Evolutionary conservation across 1,139 yeast species (phyloP).

Genomic region (Debaryomyces psychrophilus): DNA sequence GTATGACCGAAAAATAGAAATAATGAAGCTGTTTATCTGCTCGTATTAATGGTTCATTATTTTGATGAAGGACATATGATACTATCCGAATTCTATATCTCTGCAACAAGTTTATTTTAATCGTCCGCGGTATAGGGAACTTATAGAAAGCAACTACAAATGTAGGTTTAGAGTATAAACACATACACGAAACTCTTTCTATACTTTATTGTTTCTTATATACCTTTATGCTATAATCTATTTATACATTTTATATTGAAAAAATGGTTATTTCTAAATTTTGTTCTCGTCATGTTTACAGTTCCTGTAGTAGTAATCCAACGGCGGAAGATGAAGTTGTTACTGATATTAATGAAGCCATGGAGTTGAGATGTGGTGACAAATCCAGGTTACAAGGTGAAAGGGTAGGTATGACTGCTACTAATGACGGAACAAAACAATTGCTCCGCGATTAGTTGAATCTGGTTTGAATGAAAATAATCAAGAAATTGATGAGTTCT

Average conservation of each 20-base stretch:
- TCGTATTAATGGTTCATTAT: not conserved
- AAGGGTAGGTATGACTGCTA: constrained; percentile 86
- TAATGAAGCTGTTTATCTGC: not conserved
- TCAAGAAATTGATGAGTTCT: constrained; percentile 77
- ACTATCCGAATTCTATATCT: not conserved
- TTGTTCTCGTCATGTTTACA: constrained; percentile 87
- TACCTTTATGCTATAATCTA: not conserved
- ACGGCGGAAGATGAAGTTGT: constrained; percentile 87
- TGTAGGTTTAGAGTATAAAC: not conserved
- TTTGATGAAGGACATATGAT: not conserved
- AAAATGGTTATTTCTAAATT: constrained; percentile 49
- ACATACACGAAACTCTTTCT: not conserved
- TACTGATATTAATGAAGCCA: constrained; percentile 84
- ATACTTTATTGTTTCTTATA: not conserved
- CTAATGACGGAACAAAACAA: constrained; percentile 78
- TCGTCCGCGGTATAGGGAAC: constrained; percentile 2
- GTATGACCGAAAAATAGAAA: not conserved
- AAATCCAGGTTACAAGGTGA: constrained; percentile 86
- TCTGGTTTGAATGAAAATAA: constrained; percentile 69
- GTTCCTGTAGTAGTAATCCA: constrained; percentile 95
- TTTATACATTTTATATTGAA: not conserved
- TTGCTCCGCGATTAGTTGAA: constrained; percentile 78
- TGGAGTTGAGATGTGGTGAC: constrained; percentile 89
- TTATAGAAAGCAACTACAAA: constrained; percentile 2
- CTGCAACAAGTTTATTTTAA: not conserved